Evolutionary conservation across 306 rosid species (phyloP), one percentile per base, ranked within the genome.

Genomic region (Rubus parviflorus): DNA sequence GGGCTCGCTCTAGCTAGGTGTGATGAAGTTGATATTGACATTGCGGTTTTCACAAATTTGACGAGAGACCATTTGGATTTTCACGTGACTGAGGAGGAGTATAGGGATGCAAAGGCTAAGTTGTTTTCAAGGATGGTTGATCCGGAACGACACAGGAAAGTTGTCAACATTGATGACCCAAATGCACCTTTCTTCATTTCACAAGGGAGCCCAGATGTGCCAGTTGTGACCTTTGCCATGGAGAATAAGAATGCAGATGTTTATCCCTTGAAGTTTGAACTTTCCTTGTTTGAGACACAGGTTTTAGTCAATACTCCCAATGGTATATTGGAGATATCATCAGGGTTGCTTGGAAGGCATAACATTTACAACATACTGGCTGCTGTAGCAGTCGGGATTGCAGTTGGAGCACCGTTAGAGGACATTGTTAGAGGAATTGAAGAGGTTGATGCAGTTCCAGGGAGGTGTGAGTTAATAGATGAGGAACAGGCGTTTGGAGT

Each of bases 401-500:
- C 99, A 3, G 97, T 95, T n/a, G 97, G 99, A 82, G 97, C 92
- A 45, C 99, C 99, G 6, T 85, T 95, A 68, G 99, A 95, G 84
- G 96, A 95, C 79, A 95, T 95, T 79, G 99, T 95, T 81, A 87
- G 96, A 87, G 99, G 99, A 75, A 78, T 92, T 86, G 99, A 95
- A 87, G 97, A 92, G 82, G 97, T 95, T 53, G 97, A 95, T 76
- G 97, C 97, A 19, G 97, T 92, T 87, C 99, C 97, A 23, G 97
- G 97, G 53, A 85, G 97, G 87, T 90, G 96, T 75, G 99, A 92
- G 79, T 82, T 95, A 71, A 92, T 95, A 79, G 99, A 95, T 1
- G 97, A 95, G 91, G 99, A 95, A 79, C 97, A 92, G 75, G 94
- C 99, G 0, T 95, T 83, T 86, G 97, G 99, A 76, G 99, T 92